Evolutionary conservation across 495 filamentous ascomycete genomes (phyloP), one percentile per base, ranked within the genome.

Genomic region (Aspergillus sparsus): DNA sequence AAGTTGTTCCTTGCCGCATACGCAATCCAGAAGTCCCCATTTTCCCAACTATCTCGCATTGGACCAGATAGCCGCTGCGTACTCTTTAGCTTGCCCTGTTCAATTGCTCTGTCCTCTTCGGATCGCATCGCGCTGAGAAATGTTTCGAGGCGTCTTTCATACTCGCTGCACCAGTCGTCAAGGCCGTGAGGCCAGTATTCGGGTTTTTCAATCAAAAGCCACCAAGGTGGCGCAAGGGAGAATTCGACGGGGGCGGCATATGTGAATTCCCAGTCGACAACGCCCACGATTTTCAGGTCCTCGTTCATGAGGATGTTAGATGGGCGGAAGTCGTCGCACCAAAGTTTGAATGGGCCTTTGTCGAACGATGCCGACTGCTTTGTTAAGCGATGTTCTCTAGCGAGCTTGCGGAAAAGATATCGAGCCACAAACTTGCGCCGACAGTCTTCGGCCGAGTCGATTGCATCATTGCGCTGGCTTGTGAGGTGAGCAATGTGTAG

Each of bases 361-460:
- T 65, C 54, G n/a, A 36, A n/a, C 16, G 34, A 42, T 44, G 11
- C 37, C 34, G 31, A 73, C 70, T 74, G 18, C 31, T 53, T 16
- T 33, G 53, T 58, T 6, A 68, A 57, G 7, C 64, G 65, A 35
- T 65, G 63, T 16, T 74, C 65, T 18, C 64, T 61, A 13, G 68
- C 71, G 12, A 78, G 61, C 49, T 62, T 69, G 16, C 67, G 68
- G 60, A 77, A 75, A 6, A 79, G 56, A 32, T 71, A 68, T 53
- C 77, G 72, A 10, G 77, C 74, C 1, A 77, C 70, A 54, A 77
- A 75, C 55, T 75, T 79, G 41, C 74, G 73, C 34, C 73, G 66
- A 53, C 68, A 75, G 60, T 80, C 78, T 13, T 78, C 72, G 11
- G 67, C 72, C 0, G 72, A 68, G 41, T 66, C 58, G 10, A 77